Percentiles rank a stretch among this genome's conserved stretches.
phyloP scores from a whole-genome alignment of 2,329 filamentous ascomycete species.

The Colletotrichum graminicola region DNA sequence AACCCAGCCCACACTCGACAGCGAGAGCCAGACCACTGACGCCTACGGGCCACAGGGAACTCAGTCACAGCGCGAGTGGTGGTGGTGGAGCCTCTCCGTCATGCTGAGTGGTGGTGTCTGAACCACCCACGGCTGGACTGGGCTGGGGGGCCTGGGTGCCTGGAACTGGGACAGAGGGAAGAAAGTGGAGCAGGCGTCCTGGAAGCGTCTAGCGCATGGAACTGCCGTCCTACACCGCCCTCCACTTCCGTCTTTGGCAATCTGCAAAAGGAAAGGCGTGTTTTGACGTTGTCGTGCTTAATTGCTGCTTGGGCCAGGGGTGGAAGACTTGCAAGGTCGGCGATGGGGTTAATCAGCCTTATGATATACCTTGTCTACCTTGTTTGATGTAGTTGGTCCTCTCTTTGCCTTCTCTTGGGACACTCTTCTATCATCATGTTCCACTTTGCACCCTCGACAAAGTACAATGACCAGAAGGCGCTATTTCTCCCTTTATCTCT shows the following conservation, averaged over 20 bases:
- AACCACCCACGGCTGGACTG: neutral
- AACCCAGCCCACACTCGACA: slow-evolving; percentile 7
- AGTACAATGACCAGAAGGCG: neutral
- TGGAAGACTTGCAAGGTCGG: neutral
- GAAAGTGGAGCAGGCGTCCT: slow-evolving; percentile 13
- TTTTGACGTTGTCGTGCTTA: slow-evolving; percentile 15
- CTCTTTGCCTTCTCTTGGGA: neutral
- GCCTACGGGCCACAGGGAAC: slow-evolving; percentile 5
- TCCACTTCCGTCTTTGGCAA: slow-evolving; percentile 1
- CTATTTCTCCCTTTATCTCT: neutral
- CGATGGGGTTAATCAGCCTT: neutral
- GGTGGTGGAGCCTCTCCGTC: slow-evolving; percentile 5
- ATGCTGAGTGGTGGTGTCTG: slow-evolving; percentile 1
- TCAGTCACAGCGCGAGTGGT: slow-evolving; percentile 16
- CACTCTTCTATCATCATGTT: neutral
- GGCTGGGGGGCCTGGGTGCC: slow-evolving; percentile 14
- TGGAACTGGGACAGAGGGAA: slow-evolving; percentile 6
- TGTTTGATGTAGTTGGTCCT: neutral
- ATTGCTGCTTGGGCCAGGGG: slow-evolving; percentile 2
- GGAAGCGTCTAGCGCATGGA: neutral
- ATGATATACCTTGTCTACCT: neutral
- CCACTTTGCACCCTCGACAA: neutral
- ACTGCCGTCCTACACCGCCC: slow-evolving; percentile 31
- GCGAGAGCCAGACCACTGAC: slow-evolving; percentile 10
- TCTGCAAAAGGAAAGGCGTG: slow-evolving; percentile 36